phyloP scores from a whole-genome alignment of 2,329 filamentous ascomycete genomes.

The Calonectria pauciramosa region DNA sequence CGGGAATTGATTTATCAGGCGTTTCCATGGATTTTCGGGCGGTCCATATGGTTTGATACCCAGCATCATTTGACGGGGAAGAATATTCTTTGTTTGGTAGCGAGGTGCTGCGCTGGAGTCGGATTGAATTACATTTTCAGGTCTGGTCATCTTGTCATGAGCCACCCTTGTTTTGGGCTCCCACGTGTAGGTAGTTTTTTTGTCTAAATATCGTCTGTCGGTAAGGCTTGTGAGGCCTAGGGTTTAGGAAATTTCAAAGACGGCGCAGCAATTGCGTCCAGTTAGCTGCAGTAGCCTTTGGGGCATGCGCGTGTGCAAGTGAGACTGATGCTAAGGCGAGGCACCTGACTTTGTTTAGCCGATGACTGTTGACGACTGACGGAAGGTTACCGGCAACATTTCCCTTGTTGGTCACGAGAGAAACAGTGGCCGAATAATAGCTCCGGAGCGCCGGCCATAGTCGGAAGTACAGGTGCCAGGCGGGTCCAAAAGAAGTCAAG shows the following conservation, averaged over 20 bases:
- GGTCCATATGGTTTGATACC: constrained; percentile 51
- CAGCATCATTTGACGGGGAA: constrained; percentile 47
- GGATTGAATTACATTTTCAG: constrained; percentile 31
- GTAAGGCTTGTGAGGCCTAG: constrained; percentile 25
- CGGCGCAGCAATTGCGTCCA: constrained; percentile 7
- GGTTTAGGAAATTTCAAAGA: constrained; percentile 30
- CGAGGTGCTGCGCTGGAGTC: constrained; percentile 45
- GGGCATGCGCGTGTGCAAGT: constrained; percentile 1
- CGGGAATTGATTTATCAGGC: constrained; percentile 45
- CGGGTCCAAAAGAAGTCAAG: neutral
- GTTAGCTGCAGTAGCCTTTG: neutral
- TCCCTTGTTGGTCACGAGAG: constrained; percentile 8
- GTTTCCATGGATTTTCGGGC: constrained; percentile 47
- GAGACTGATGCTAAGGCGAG: neutral
- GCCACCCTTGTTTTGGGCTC: constrained; percentile 30
- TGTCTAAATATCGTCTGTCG: constrained; percentile 38
- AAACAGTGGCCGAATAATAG: constrained; percentile 1
- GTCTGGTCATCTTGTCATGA: constrained; percentile 36
- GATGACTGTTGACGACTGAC: constrained; percentile 6
- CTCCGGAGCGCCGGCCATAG: neutral
- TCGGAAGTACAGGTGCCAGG: neutral
- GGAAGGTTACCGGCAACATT: constrained; percentile 14
- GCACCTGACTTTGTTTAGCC: constrained; percentile 27
- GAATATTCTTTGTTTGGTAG: constrained; percentile 45
- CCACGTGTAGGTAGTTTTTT: constrained; percentile 36